These are phyloP conservation scores for Xylaria longipes DNA, from an alignment of 495 filamentous ascomycete species.

Conservation along the genomic window DNA sequence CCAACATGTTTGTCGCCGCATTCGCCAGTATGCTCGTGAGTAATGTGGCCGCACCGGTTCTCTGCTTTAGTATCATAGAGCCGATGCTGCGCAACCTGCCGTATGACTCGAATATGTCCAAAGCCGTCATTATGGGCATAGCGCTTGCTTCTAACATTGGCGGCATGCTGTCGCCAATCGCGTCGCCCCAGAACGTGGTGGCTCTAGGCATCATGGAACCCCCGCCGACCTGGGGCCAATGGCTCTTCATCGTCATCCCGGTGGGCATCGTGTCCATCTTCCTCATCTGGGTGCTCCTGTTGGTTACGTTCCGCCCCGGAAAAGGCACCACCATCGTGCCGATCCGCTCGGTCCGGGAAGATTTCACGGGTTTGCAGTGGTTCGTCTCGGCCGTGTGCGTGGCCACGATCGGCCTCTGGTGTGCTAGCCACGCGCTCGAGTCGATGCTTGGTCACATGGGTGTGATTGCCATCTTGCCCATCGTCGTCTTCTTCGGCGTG, in stretches of 20 bases:
- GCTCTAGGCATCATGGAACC: constrained; percentile 94
- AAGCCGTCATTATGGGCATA: constrained; percentile 95
- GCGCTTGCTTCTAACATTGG: constrained; percentile 95
- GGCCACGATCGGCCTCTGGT: constrained; percentile 91
- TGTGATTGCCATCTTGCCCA: constrained; percentile 93
- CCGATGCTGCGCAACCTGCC: constrained; percentile 94
- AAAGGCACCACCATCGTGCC: constrained; percentile 89
- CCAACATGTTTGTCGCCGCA: constrained; percentile 98
- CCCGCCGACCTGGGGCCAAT: constrained; percentile 86
- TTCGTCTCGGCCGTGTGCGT: constrained; percentile 88
- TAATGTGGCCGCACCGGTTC: constrained; percentile 96
- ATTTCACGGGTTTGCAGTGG: constrained; percentile 88
- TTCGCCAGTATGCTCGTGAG: constrained; percentile 99
- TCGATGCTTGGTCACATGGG: constrained; percentile 95
- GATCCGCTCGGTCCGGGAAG: constrained; percentile 85
- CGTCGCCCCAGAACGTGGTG: constrained; percentile 96
- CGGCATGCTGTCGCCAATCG: constrained; percentile 95
- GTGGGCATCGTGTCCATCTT: constrained; percentile 90
- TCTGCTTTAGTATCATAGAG: constrained; percentile 97
- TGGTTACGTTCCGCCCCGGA: constrained; percentile 83
- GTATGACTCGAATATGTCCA: constrained; percentile 87
- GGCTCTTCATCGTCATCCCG: constrained; percentile 95
- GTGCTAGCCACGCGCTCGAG: constrained; percentile 87
- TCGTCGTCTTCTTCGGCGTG: constrained; percentile 95
- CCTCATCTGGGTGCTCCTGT: constrained; percentile 85